Percentiles rank a stretch among this genome's conserved stretches.
Conservation (phyloP, 768 basidiomycete species). For the Hypsizygus marmoreus region DNA sequence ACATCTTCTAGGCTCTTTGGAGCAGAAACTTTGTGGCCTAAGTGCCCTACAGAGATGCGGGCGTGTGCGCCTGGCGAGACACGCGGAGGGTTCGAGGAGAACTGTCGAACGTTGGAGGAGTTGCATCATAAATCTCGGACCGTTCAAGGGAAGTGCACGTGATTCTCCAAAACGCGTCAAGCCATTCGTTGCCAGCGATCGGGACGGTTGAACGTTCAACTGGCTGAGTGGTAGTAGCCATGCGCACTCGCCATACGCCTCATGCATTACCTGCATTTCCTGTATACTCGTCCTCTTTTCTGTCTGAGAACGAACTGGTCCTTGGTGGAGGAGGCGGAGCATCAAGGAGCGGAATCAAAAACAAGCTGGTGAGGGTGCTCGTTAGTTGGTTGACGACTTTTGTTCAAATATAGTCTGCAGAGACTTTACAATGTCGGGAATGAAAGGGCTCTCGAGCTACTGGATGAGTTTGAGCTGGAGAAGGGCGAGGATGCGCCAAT, state of each 20-base stretch:
- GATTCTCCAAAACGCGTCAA: not conserved
- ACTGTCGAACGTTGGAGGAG: too few species aligned
- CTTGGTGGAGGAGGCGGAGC: conserved; percentile 92
- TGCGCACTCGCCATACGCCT: conserved; percentile 79
- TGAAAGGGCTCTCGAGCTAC: conserved; percentile 52
- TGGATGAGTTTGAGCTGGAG: conserved; percentile 75
- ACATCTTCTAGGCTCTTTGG: conserved; percentile 2
- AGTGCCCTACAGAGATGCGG: conserved; percentile 2
- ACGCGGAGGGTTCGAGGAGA: too few species aligned
- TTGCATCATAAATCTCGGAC: not conserved
- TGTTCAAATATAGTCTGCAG: conserved; percentile 36
- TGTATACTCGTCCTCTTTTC: conserved; percentile 84
- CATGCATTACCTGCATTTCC: conserved; percentile 85
- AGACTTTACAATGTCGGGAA: conserved; percentile 65
- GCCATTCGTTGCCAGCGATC: not conserved
- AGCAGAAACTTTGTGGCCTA: not conserved
- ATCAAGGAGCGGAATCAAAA: conserved; percentile 87
- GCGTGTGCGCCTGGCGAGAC: not conserved
- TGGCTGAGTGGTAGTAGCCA: conserved; percentile 31
- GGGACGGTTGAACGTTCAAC: conserved; percentile 6
- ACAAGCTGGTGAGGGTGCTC: conserved; percentile 72
- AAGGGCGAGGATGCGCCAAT: conserved; percentile 93
- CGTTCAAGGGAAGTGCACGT: not conserved
- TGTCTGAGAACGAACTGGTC: conserved; percentile 68
- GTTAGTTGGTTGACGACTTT: not conserved